Evolutionary conservation across 371 early-diverging fungal species (phyloP), one percentile per base, ranked within the genome.

Genomic region (Circinella minor): DNA sequence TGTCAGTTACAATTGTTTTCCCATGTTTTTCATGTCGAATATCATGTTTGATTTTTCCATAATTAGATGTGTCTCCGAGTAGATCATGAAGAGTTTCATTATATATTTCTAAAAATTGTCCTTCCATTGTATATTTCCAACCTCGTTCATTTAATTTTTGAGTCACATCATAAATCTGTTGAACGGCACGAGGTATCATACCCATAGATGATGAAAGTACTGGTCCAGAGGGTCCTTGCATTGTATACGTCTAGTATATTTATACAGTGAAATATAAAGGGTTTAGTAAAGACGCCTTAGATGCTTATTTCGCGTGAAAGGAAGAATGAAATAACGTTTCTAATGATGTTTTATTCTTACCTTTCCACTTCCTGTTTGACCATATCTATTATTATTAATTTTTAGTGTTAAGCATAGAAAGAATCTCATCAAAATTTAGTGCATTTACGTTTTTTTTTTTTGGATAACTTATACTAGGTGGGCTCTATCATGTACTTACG

Each of bases 291-390:
- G 27, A 27, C 2, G 27, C 27, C 27, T 27, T 27, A 27, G 27
- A 27, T 27, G 27, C 1, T 27, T 27, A 27, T 27, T 27, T 27
- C 27, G 27, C 27, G 27, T 27, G 27, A 27, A 27, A 6, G 43
- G 43, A 11, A 43, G 3, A 43, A 43, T 43, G 6, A 6, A 6
- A 9, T 43, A 43, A 43, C 11, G 1, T 43, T 43, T 43, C 6
- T 9, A 43, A 0, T 46, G 1, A 27, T 49, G 64, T 71, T 55
- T 51, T 69, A 27, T 43, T 14, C 61, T 66, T 70, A 72, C 75
- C 71, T 99, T 99, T 57, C 99, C 99, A 74, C 94, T 93, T 0
- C 99, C 99, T 4, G 99, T 99, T 83, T 99, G 99, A 0, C 99
- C 99, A 81, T 99, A 54, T 3, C 17, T 61, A 27, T 59, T 59